Conservation (phyloP, 805 yeast genomes). For the Cyberlindnera petersonii region DNA sequence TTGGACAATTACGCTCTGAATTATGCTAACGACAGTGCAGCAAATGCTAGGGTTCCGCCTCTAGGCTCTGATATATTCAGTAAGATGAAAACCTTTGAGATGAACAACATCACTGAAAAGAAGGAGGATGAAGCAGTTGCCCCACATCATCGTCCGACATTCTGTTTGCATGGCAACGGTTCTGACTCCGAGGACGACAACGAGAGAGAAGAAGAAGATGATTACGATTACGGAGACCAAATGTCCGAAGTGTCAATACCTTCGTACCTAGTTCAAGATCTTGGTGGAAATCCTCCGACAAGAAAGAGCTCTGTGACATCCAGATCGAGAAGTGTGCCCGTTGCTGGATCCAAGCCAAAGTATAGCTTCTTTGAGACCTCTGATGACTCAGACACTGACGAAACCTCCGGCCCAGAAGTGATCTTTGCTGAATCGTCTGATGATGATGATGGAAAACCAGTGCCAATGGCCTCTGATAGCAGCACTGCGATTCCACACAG, state of each 20-base stretch:
- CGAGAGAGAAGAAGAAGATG: slow-evolving; percentile 9
- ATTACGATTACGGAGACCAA: slow-evolving; percentile 7
- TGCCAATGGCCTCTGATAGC: background rate
- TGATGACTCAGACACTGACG: slow-evolving; percentile 12
- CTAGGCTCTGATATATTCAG: slow-evolving; percentile 5
- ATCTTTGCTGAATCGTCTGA: slow-evolving; percentile 16
- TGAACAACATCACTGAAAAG: slow-evolving; percentile 15
- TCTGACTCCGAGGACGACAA: slow-evolving; percentile 10
- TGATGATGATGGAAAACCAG: slow-evolving; percentile 7
- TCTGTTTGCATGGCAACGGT: slow-evolving; percentile 6
- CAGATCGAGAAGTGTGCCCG: background rate
- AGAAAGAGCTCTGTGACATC: no score
- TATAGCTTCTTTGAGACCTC: slow-evolving; percentile 26
- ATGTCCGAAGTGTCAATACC: slow-evolving; percentile 20
- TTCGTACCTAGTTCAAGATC: slow-evolving; percentile 14
- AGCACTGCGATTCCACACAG: slow-evolving; percentile 19
- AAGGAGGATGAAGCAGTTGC: slow-evolving; percentile 18
- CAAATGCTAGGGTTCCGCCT: slow-evolving; percentile 18
- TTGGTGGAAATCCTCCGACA: slow-evolving; percentile 6
- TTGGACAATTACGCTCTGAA: slow-evolving; percentile 44
- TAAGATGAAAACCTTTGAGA: slow-evolving; percentile 20
- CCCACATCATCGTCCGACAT: slow-evolving; percentile 22
- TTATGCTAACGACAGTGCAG: slow-evolving; percentile 16
- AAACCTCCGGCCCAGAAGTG: slow-evolving; percentile 16
- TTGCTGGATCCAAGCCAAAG: slow-evolving; percentile 18